Evolutionary conservation across 768 basidiomycete species (phyloP).

Genomic region (Lanmaoa rubissima): DNA sequence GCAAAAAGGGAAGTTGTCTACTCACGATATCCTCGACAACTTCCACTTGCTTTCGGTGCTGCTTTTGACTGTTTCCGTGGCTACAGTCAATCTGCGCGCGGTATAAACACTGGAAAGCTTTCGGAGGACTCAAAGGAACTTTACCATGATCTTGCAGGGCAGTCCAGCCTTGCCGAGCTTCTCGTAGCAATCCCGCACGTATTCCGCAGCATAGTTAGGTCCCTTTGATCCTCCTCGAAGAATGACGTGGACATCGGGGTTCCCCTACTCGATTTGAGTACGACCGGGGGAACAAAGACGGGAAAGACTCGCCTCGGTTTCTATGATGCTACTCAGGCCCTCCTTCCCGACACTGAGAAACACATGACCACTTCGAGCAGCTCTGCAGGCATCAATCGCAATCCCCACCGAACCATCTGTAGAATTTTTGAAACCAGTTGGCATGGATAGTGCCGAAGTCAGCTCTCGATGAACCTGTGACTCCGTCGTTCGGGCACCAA

Average conservation of each 20-base stretch:
- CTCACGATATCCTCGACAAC: constrained; percentile 89
- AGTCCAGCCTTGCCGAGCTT: constrained; percentile 81
- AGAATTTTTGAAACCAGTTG: constrained; percentile 98
- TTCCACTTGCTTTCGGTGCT: constrained; percentile 82
- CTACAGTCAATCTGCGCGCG: constrained; percentile 84
- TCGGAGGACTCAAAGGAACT: constrained; percentile 13
- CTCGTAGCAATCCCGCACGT: constrained; percentile 70
- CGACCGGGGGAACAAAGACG: neutral
- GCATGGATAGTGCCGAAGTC: constrained; percentile 85
- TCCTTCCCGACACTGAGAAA: constrained; percentile 98
- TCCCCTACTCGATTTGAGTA: constrained; percentile 54
- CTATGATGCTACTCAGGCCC: constrained; percentile 90
- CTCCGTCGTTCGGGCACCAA: constrained; percentile 91
- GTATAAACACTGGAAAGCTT: neutral
- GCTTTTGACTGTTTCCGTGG: constrained; percentile 93
- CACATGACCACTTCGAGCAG: constrained; percentile 86
- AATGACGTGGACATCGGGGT: constrained; percentile 91
- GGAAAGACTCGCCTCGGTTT: constrained; percentile 66
- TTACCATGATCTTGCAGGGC: constrained; percentile 82
- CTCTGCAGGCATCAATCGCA: constrained; percentile 93
- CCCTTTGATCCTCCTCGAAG: constrained; percentile 87
- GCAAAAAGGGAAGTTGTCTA: neutral
- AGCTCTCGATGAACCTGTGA: constrained; percentile 92
- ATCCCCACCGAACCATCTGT: constrained; percentile 92
- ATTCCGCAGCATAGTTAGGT: constrained; percentile 83